These are phyloP conservation scores for Cyberlindnera euphorbiae DNA, from an alignment of 805 yeast species.

Conservation along the genomic window DNA sequence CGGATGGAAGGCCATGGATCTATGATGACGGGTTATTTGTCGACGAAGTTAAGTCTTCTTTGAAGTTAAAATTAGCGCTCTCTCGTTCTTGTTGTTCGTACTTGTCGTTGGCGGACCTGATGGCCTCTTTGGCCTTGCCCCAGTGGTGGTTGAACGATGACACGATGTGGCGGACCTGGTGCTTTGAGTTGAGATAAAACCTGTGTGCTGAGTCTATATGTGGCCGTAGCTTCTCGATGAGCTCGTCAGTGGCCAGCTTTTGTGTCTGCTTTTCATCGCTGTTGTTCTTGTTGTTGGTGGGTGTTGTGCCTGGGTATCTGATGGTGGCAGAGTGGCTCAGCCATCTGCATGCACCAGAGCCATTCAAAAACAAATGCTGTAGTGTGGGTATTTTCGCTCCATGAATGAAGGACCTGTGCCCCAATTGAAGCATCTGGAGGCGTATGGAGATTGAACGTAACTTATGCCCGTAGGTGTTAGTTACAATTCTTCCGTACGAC, in stretches of 20 bases:
- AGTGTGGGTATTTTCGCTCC: too few relatives aligned
- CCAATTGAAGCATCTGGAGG: too few relatives aligned
- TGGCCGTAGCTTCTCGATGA: slow-evolving; percentile 17
- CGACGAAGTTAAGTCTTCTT: slow-evolving; percentile 31
- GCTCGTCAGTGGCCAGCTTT: slow-evolving; percentile 8
- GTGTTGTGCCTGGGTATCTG: background rate
- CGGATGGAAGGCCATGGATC: slow-evolving; percentile 43
- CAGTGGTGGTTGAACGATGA: slow-evolving; percentile 19
- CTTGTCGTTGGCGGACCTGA: slow-evolving; percentile 34
- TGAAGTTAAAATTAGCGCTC: slow-evolving; percentile 31
- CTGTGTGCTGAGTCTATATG: slow-evolving; percentile 17
- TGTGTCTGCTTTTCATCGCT: background rate
- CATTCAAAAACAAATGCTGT: too few relatives aligned
- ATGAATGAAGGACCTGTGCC: too few relatives aligned
- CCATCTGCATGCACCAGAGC: too few relatives aligned
- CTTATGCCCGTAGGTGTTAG: too few relatives aligned
- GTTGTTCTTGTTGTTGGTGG: background rate
- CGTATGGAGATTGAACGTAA: too few relatives aligned
- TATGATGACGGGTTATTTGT: slow-evolving; percentile 24
- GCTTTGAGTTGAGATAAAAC: slow-evolving; percentile 15
- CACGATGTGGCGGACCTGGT: slow-evolving; percentile 10
- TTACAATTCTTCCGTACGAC: too few relatives aligned
- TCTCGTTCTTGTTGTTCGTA: slow-evolving; percentile 33
- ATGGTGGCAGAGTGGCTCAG: background rate
- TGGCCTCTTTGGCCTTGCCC: slow-evolving; percentile 29